Evolutionary conservation across 129 eudicot genomes (phyloP).

Genomic region (Flaveria brownii): DNA sequence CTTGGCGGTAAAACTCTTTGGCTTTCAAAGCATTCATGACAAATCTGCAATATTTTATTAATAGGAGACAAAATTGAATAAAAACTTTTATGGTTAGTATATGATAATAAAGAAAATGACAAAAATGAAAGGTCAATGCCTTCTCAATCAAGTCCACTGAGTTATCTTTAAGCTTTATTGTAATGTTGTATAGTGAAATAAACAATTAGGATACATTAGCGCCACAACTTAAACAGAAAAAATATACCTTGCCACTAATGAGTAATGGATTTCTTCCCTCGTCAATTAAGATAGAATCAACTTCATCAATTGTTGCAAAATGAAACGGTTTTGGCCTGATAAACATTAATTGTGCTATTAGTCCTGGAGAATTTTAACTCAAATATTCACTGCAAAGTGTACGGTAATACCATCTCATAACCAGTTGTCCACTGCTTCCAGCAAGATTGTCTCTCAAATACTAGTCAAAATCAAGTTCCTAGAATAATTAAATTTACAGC

Average conservation of each 20-base stretch:
- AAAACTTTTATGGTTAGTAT: no score
- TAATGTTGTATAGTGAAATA: slow-evolving; percentile 62
- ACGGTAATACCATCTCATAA: slow-evolving; percentile 86
- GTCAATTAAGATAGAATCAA: slow-evolving; percentile 90
- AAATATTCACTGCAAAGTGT: slow-evolving; percentile 10
- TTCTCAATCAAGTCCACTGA: slow-evolving; percentile 94
- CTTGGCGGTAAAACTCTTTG: slow-evolving; percentile 87
- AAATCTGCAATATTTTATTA: slow-evolving; percentile 56
- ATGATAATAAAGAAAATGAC: no score
- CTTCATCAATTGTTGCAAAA: slow-evolving; percentile 98
- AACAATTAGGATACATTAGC: neutral
- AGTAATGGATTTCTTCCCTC: slow-evolving; percentile 95
- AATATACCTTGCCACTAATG: slow-evolving; percentile 85
- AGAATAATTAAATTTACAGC: slow-evolving; percentile 24
- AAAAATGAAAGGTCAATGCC: slow-evolving; percentile 52
- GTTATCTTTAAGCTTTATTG: slow-evolving; percentile 84
- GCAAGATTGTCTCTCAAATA: slow-evolving; percentile 86
- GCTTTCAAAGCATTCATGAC: slow-evolving; percentile 95
- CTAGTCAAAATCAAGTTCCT: slow-evolving; percentile 99
- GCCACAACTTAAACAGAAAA: neutral
- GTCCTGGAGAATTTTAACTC: neutral
- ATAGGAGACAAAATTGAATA: slow-evolving; percentile 9
- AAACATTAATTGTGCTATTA: neutral
- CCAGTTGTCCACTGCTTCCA: slow-evolving; percentile 71
- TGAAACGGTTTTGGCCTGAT: slow-evolving; percentile 97